Conservation (phyloP, 106 monocot species). For the Vanilla planifolia region DNA sequence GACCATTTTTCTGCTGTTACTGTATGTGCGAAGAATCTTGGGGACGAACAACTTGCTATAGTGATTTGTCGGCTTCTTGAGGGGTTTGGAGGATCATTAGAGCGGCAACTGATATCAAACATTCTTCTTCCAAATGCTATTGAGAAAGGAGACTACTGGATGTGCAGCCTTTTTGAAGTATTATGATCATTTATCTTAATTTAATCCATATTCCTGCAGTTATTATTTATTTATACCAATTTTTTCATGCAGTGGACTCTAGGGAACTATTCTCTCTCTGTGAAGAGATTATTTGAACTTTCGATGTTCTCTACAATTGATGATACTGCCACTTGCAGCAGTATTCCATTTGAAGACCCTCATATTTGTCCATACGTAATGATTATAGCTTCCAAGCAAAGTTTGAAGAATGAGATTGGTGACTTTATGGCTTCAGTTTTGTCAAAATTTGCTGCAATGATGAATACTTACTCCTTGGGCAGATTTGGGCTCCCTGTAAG, state of each 20-base stretch:
- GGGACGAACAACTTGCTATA: conserved; percentile 92
- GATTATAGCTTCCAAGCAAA: conserved; percentile 58
- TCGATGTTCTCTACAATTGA: conserved; percentile 5
- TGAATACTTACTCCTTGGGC: conserved; percentile 48
- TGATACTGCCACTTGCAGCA: conserved; percentile 9
- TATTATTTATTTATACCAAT: neutral
- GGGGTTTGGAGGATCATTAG: conserved; percentile 79
- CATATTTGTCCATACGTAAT: conserved; percentile 67
- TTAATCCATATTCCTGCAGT: conserved; percentile 7
- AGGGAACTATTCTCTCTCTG: conserved; percentile 63
- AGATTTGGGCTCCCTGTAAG: conserved; percentile 92
- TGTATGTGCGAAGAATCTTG: conserved; percentile 94
- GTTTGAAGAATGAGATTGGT: conserved; percentile 63
- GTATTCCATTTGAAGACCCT: conserved; percentile 46
- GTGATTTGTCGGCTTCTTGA: conserved; percentile 87
- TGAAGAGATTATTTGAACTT: conserved; percentile 32
- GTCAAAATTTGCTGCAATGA: conserved; percentile 49
- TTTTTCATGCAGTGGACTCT: conserved; percentile 70
- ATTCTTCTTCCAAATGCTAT: conserved; percentile 69
- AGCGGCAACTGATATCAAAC: conserved; percentile 62
- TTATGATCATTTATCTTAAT: neutral
- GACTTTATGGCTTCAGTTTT: conserved; percentile 34
- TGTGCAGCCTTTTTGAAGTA: conserved; percentile 80
- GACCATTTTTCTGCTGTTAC: conserved; percentile 82
- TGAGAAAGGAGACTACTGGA: conserved; percentile 74